phyloP scores from a whole-genome alignment of 768 basidiomycete genomes.

The Dioszegia aurantiaca region DNA sequence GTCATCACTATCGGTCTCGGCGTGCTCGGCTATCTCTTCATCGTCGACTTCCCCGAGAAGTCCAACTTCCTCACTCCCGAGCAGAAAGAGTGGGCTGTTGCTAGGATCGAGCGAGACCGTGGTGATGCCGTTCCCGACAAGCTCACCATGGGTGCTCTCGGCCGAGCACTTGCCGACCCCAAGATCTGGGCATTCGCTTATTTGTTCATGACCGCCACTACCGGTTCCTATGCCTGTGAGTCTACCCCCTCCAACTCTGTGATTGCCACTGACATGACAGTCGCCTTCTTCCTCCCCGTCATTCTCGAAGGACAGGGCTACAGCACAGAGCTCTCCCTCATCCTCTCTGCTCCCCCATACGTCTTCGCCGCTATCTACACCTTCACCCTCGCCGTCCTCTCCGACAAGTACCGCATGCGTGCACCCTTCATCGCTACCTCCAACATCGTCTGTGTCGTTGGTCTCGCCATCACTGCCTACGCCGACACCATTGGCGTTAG shows the following conservation, averaged over 20 bases:
- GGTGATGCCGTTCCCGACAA: conserved; percentile 40
- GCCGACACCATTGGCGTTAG: conserved; percentile 23
- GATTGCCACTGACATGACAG: conserved; percentile 9
- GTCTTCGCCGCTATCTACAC: conserved; percentile 35
- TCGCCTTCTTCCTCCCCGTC: conserved; percentile 46
- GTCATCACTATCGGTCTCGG: conserved; percentile 36
- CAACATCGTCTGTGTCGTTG: conserved; percentile 31
- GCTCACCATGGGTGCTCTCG: conserved; percentile 29
- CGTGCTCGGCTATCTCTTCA: conserved; percentile 27
- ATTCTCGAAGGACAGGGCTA: conserved; percentile 47
- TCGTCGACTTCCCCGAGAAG: conserved; percentile 52
- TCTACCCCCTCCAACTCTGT: background rate
- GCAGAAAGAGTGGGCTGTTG: conserved; percentile 34
- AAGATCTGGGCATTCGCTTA: conserved; percentile 47
- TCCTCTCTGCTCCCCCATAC: conserved; percentile 44
- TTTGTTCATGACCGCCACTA: conserved; percentile 38
- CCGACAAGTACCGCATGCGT: conserved; percentile 35
- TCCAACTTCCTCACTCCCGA: conserved; percentile 40
- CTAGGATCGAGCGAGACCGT: conserved; percentile 42
- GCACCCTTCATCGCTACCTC: conserved; percentile 35
- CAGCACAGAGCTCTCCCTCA: conserved; percentile 36
- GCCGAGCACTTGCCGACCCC: conserved; percentile 29
- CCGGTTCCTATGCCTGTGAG: conserved; percentile 30
- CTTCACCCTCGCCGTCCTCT: conserved; percentile 25
- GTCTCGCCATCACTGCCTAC: conserved; percentile 30